phyloP scores from a whole-genome alignment of 352 stramenopile species.

The Globisporangium acanthophoron region DNA sequence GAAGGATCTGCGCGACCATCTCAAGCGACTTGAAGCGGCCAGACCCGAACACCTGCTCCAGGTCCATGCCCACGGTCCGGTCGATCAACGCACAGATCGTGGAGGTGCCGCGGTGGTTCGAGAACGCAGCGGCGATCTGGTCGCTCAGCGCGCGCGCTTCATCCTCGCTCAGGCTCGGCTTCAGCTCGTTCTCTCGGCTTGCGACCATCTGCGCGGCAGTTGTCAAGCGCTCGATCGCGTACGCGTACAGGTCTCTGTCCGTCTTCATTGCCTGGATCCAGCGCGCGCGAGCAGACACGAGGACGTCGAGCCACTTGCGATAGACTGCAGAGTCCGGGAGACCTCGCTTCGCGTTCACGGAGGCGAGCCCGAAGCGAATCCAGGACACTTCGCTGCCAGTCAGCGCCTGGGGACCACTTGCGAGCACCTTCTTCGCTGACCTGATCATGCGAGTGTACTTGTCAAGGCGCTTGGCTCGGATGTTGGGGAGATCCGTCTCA shows the following conservation, averaged over 20 bases:
- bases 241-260: neutral
- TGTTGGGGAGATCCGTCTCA: neutral
- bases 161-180: neutral
- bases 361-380: conserved; percentile 10
- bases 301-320: neutral
- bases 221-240: neutral
- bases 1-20: conserved; percentile 1
- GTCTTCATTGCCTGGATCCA: neutral
- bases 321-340: conserved; percentile 3
- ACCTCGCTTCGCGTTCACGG: conserved; percentile 9
- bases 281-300: neutral
- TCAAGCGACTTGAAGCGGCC: conserved; percentile 11
- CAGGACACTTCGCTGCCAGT: conserved; percentile 9
- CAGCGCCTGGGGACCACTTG: neutral
- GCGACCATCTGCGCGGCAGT: neutral
- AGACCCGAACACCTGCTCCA: conserved; percentile 4
- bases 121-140: neutral
- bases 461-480: conserved; percentile 1
- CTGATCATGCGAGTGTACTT: conserved; percentile 3
- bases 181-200: conserved; percentile 1
- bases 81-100: neutral
- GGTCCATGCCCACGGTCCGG: neutral
- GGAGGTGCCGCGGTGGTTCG: neutral
- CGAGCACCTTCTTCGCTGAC: neutral
- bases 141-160: neutral